Conservation (phyloP, 2,329 filamentous ascomycete genomes). For the Herpomyces periplanetae region DNA sequence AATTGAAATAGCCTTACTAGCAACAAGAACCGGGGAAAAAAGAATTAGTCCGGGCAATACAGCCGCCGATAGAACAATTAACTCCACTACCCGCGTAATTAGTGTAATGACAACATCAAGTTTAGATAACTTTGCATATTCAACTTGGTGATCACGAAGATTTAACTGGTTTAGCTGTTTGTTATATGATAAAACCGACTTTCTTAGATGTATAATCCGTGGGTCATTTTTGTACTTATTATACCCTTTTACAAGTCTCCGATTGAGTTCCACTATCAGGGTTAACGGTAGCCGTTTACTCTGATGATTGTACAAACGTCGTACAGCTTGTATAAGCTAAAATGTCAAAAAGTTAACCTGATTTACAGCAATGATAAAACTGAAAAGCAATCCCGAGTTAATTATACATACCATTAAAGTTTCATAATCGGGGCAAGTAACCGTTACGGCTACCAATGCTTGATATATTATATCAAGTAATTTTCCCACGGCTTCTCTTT, state of each 20-base stretch:
- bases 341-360: too few species aligned
- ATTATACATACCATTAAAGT: slow-evolving; percentile 29
- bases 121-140: slow-evolving; percentile 51
- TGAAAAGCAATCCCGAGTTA: too few species aligned
- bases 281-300: slow-evolving; percentile 73
- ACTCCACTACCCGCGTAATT: slow-evolving; percentile 38
- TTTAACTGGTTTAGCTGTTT: slow-evolving; percentile 45
- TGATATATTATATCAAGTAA: slow-evolving; percentile 59
- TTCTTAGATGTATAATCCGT: slow-evolving; percentile 32
- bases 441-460: slow-evolving; percentile 48
- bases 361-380: too few species aligned
- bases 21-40: slow-evolving; percentile 57
- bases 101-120: slow-evolving; percentile 32
- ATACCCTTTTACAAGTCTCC: slow-evolving; percentile 60
- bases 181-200: slow-evolving; percentile 49
- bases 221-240: slow-evolving; percentile 67
- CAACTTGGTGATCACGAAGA: slow-evolving; percentile 69
- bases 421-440: slow-evolving; percentile 71
- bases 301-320: slow-evolving; percentile 67
- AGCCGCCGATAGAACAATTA: slow-evolving; percentile 31
- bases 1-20: slow-evolving; percentile 39
- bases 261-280: slow-evolving; percentile 70
- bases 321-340: slow-evolving; percentile 67
- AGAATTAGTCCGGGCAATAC: slow-evolving; percentile 55
- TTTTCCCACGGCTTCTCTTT: slow-evolving; percentile 49